These are phyloP conservation scores for Psidium friedrichsthalianum DNA, from an alignment of 345 rosid genomes.

Conservation along the genomic window DNA sequence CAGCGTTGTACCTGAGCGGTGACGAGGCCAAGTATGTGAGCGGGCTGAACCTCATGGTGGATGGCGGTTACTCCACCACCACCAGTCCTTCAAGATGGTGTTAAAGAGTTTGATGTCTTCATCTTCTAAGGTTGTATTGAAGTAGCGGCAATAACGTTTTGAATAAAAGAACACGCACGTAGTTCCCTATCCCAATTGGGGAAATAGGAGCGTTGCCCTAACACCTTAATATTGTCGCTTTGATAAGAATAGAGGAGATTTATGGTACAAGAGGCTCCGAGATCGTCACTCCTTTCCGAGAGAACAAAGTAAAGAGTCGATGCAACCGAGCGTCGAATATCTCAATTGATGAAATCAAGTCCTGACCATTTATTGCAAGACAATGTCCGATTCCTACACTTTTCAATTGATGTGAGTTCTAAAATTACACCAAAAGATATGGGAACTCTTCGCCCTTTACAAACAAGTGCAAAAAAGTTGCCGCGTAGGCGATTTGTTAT, in stretches of 20 bases:
- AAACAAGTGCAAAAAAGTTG: neutral
- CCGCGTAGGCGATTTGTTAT: neutral
- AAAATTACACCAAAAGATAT: neutral
- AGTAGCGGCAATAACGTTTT: neutral
- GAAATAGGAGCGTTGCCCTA: neutral
- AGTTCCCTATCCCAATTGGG: neutral
- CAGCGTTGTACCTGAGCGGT: slow-evolving; percentile 24
- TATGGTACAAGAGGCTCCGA: no score
- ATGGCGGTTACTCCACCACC: slow-evolving; percentile 32
- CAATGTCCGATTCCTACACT: neutral
- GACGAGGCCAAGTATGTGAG: slow-evolving; percentile 28
- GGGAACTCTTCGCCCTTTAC: neutral
- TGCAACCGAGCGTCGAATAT: neutral
- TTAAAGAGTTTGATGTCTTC: slow-evolving; percentile 2
- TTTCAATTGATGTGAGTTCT: neutral
- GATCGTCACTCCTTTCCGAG: neutral
- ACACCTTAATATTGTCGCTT: neutral
- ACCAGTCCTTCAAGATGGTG: slow-evolving; percentile 11
- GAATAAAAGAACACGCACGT: neutral
- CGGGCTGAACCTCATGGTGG: slow-evolving; percentile 31
- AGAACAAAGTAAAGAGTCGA: neutral
- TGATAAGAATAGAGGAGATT: neutral
- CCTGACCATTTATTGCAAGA: neutral
- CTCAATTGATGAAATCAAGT: neutral
- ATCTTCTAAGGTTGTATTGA: neutral